These are phyloP conservation scores for Candida oleophila DNA, from an alignment of 805 yeast species.

Conservation along the genomic window DNA sequence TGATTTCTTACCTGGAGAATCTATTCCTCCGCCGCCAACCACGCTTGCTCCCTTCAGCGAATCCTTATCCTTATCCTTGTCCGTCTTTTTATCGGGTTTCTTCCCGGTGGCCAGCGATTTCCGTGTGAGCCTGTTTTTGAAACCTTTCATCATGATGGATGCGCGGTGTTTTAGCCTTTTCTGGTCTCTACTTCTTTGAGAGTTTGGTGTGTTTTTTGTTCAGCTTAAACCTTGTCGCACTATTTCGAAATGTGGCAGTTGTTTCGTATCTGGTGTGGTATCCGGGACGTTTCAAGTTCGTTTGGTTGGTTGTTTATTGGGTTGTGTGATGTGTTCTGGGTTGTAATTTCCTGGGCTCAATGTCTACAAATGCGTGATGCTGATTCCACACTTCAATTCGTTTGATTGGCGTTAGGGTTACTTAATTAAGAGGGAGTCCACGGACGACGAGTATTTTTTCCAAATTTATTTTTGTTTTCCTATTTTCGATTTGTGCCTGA, in stretches of 20 bases:
- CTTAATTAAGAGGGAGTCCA: not conserved
- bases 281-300: too few relatives aligned
- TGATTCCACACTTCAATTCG: too few relatives aligned
- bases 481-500: not conserved
- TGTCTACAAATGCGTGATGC: too few relatives aligned
- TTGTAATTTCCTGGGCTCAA: too few relatives aligned
- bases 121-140: conserved; percentile 45
- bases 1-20: conserved; percentile 7
- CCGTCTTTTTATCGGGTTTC: conserved; percentile 37
- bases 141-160: conserved; percentile 45
- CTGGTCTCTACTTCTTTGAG: too few relatives aligned
- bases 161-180: too few relatives aligned
- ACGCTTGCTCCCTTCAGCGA: conserved; percentile 1
- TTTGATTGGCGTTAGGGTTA: not conserved
- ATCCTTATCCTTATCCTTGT: conserved; percentile 22
- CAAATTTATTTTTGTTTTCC: not conserved
- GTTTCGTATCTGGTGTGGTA: too few relatives aligned
- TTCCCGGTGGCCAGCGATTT: conserved; percentile 35
- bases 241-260: too few relatives aligned
- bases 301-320: too few relatives aligned
- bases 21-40: conserved; percentile 1
- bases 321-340: too few relatives aligned
- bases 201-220: too few relatives aligned
- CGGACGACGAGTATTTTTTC: not conserved
- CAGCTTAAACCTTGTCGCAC: too few relatives aligned